phyloP scores from a whole-genome alignment of 192 early-diverging fungal species.

The Backusella luteola region DNA sequence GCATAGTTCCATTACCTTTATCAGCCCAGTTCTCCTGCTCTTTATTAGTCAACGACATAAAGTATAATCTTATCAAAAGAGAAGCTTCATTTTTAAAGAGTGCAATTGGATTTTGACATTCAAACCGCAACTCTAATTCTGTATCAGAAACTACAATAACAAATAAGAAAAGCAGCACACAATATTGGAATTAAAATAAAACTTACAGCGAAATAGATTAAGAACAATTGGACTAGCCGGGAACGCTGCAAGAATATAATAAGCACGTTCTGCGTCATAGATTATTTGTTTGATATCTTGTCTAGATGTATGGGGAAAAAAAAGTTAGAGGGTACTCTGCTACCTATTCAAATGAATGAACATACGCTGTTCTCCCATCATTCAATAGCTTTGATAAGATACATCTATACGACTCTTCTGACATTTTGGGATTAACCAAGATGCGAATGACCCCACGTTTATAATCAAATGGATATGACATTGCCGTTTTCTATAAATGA shows the following conservation, averaged over 20 bases:
- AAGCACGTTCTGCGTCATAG: background rate
- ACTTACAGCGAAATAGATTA: background rate
- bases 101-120: background rate
- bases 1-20: background rate
- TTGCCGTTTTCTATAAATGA: background rate
- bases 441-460: background rate
- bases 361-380: constrained; percentile 9
- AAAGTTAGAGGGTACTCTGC: too few relatives aligned
- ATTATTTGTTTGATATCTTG: background rate
- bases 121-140: background rate
- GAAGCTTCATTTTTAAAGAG: background rate
- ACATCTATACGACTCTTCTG: background rate
- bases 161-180: background rate
- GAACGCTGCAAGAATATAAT: background rate
- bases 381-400: background rate
- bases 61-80: background rate
- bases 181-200: background rate
- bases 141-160: constrained; percentile 3
- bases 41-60: background rate
- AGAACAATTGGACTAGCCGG: background rate
- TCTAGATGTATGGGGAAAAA: background rate
- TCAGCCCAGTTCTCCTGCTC: background rate
- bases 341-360: background rate
- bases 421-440: background rate
- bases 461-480: constrained; percentile 1